A percentile compares a stretch with the other conserved stretches of the same genome.
phyloP scores from a whole-genome alignment of 257 asterid genomes.

The Solanum tacnaense region DNA sequence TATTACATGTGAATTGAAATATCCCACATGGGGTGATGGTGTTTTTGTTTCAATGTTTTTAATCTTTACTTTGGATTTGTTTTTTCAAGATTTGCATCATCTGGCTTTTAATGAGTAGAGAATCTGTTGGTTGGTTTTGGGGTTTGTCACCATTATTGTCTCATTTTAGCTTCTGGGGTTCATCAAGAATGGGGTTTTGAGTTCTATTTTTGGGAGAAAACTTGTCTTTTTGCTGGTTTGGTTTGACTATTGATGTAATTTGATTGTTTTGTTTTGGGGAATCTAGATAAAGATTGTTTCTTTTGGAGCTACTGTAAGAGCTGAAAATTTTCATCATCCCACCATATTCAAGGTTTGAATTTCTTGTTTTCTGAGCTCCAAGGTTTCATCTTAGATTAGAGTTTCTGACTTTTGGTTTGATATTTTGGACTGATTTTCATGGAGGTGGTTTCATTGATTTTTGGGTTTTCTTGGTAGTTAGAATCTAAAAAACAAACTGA shows the following conservation, averaged over 20 bases:
- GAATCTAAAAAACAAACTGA: not conserved
- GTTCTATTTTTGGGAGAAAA: not conserved
- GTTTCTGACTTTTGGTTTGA: not conserved
- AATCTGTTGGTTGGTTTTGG: not conserved
- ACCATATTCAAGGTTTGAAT: constrained; percentile 5
- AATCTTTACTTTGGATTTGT: not conserved
- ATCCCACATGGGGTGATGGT: not conserved
- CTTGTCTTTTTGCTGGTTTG: not conserved
- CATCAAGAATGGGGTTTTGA: constrained; percentile 8
- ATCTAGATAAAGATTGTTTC: not conserved
- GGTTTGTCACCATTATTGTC: not conserved
- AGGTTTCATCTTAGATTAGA: not conserved
- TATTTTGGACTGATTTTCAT: not conserved
- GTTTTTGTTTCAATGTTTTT: not conserved
- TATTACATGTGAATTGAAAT: not conserved
- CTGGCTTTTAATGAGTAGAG: not conserved
- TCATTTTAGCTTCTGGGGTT: constrained; percentile 15
- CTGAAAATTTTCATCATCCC: constrained; percentile 2
- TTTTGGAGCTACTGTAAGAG: constrained; percentile 1
- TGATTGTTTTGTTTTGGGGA: not conserved
- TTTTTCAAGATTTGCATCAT: not conserved
- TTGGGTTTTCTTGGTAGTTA: not conserved
- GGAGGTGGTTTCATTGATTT: not conserved
- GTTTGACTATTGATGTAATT: not conserved
- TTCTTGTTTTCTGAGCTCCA: not conserved